Evolutionary conservation across 1,284 basidiomycete species (phyloP).

Genomic region (Sutorius eximius): DNA sequence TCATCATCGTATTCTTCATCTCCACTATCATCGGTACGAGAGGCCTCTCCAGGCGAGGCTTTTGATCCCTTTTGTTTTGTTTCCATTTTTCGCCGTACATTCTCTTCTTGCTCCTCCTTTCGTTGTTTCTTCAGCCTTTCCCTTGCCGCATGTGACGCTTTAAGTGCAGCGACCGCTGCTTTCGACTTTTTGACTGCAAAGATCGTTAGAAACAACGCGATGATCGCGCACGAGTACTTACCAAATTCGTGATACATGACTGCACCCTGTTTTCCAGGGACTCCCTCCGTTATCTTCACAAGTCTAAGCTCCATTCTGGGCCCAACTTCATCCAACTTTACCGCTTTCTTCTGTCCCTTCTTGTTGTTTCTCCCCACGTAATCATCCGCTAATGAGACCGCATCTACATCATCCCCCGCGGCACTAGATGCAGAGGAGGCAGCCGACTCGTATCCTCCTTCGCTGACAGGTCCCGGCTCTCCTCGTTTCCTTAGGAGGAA

Average conservation of each 20-base stretch:
- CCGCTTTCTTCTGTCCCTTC: conserved; percentile 87
- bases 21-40: conserved; percentile 32
- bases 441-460: conserved; percentile 86
- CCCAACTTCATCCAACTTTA: conserved; percentile 91
- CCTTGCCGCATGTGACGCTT: conserved; percentile 73
- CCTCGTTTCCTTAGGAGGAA: conserved; percentile 81
- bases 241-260: conserved; percentile 93
- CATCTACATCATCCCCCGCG: conserved; percentile 80
- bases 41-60: conserved; percentile 32
- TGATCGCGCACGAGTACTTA: conserved; percentile 39
- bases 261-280: conserved; percentile 84
- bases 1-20: conserved; percentile 47
- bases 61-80: conserved; percentile 37
- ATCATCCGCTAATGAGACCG: conserved; percentile 84
- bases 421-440: conserved; percentile 72
- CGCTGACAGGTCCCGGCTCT: conserved; percentile 57
- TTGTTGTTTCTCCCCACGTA: conserved; percentile 95
- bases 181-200: conserved; percentile 79
- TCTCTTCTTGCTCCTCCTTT: conserved; percentile 84
- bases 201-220: conserved; percentile 9
- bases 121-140: conserved; percentile 74
- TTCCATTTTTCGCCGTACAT: conserved; percentile 78
- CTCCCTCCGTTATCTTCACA: conserved; percentile 94
- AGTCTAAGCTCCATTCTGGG: conserved; percentile 92
- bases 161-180: conserved; percentile 64